Percentiles rank a stretch among this genome's conserved stretches.
These are phyloP conservation scores for Nannizziopsis barbatae DNA, from an alignment of 2,329 filamentous ascomycete genomes.

Conservation along the genomic window DNA sequence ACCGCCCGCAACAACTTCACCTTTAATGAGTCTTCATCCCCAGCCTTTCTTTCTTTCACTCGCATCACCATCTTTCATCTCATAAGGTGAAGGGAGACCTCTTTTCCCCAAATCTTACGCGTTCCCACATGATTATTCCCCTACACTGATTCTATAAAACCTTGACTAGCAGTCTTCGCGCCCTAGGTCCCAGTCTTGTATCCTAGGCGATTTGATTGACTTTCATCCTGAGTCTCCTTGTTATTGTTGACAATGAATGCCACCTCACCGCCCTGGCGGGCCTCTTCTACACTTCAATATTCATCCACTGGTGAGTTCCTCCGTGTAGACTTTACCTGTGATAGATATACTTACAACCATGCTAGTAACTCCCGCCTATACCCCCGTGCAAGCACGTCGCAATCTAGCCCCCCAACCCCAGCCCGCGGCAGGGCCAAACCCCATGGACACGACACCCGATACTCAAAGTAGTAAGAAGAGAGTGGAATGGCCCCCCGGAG, in stretches of 20 bases:
- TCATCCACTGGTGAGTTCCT: conserved; percentile 25
- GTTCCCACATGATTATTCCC: background rate
- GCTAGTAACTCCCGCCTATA: conserved; percentile 45
- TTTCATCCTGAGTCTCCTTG: background rate
- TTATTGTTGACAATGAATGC: conserved; percentile 27
- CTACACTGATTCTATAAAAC: background rate
- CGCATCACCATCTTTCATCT: background rate
- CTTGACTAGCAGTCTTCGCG: background rate
- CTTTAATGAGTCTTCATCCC: background rate
- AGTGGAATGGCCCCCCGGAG: conserved; percentile 66
- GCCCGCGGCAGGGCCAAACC: conserved; percentile 11
- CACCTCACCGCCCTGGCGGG: conserved; percentile 32
- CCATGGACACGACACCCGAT: conserved; percentile 15
- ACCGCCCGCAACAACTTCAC: background rate
- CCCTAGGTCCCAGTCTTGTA: background rate
- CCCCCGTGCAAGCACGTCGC: conserved; percentile 52
- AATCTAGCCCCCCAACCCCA: conserved; percentile 40
- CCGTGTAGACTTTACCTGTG: background rate
- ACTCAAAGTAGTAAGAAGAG: conserved; percentile 6
- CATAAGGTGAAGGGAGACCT: background rate
- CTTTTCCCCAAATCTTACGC: background rate
- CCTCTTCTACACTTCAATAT: conserved; percentile 23
- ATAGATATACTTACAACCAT: background rate
- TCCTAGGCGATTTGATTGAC: background rate
- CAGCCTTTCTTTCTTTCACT: background rate